phyloP scores from a whole-genome alignment of 768 basidiomycete genomes.

The Macrocybe gigantea region DNA sequence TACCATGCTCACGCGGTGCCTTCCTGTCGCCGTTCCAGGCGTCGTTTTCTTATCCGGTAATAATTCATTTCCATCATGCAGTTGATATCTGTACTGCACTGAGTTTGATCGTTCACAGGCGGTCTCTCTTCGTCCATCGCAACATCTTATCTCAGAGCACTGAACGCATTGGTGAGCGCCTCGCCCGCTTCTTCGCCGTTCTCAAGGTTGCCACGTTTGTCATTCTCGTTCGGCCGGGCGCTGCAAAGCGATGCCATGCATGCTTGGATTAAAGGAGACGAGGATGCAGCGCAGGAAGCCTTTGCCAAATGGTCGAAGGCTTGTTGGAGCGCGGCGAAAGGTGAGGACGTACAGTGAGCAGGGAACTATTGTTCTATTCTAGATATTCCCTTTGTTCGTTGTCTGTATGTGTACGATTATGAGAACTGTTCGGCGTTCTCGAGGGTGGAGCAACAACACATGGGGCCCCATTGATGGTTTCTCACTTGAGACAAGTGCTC shows the following conservation, averaged over 20 bases:
- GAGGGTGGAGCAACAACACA: no score
- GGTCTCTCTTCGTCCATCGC: slow-evolving; percentile 36
- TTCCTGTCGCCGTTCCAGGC: slow-evolving; percentile 42
- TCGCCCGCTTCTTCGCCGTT: slow-evolving; percentile 28
- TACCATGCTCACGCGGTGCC: slow-evolving; percentile 36
- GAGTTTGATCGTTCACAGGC: slow-evolving; percentile 20
- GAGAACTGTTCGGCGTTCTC: no score
- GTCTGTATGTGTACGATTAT: no score
- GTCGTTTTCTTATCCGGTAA: slow-evolving; percentile 45
- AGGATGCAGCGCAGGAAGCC: slow-evolving; percentile 28
- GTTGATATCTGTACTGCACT: background rate
- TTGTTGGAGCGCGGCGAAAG: slow-evolving; percentile 36
- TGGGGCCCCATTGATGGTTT: no score
- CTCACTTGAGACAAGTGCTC: no score
- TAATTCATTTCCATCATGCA: slow-evolving; percentile 2
- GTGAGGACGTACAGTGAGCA: slow-evolving; percentile 12
- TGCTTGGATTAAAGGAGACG: slow-evolving; percentile 40
- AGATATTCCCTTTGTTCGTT: no score
- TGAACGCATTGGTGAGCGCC: slow-evolving; percentile 31
- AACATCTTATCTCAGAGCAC: slow-evolving; percentile 32
- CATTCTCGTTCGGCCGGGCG: slow-evolving; percentile 46
- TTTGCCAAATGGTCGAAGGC: slow-evolving; percentile 37
- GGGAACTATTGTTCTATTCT: no score
- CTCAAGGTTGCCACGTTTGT: slow-evolving; percentile 33
- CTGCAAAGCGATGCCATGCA: slow-evolving; percentile 45